phyloP scores from a whole-genome alignment of 805 yeast species.

The Yarrowia divulgata region DNA sequence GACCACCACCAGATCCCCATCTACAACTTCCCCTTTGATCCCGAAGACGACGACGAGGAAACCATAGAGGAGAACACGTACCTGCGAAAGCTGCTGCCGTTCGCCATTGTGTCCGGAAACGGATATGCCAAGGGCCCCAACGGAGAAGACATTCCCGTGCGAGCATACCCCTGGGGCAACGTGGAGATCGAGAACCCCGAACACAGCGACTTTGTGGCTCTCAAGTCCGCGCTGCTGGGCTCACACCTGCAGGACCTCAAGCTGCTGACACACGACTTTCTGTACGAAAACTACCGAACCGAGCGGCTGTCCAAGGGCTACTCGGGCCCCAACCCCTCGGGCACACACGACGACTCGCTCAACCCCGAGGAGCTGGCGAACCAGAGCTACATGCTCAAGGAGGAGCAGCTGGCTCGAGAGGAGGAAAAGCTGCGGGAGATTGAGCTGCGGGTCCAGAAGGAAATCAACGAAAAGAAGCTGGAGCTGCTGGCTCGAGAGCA shows the following conservation, averaged over 20 bases:
- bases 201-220: conserved; percentile 50
- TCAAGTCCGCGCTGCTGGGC: conserved; percentile 73
- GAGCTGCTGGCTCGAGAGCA: conserved; percentile 52
- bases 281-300: conserved; percentile 81
- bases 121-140: conserved; percentile 19
- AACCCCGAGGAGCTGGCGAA: conserved; percentile 53
- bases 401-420: conserved; percentile 54
- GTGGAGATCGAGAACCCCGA: conserved; percentile 53
- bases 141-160: conserved; percentile 46
- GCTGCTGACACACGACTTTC: conserved; percentile 76
- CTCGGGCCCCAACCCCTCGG: conserved; percentile 34
- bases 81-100: conserved; percentile 61
- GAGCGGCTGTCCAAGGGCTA: conserved; percentile 62
- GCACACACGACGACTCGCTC: conserved; percentile 44
- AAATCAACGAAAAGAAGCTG: conserved; percentile 51
- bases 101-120: conserved; percentile 52
- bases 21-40: conserved; percentile 76
- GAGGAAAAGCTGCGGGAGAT: conserved; percentile 52
- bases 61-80: conserved; percentile 49
- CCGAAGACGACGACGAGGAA: conserved; percentile 59
- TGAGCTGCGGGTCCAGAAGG: conserved; percentile 52
- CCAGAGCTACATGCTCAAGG: conserved; percentile 52
- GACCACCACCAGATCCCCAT: conserved; percentile 64
- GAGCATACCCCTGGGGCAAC: conserved; percentile 69
- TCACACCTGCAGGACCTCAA: conserved; percentile 80